Conservation (phyloP, 306 rosid species). For the Malus orientalis region DNA sequence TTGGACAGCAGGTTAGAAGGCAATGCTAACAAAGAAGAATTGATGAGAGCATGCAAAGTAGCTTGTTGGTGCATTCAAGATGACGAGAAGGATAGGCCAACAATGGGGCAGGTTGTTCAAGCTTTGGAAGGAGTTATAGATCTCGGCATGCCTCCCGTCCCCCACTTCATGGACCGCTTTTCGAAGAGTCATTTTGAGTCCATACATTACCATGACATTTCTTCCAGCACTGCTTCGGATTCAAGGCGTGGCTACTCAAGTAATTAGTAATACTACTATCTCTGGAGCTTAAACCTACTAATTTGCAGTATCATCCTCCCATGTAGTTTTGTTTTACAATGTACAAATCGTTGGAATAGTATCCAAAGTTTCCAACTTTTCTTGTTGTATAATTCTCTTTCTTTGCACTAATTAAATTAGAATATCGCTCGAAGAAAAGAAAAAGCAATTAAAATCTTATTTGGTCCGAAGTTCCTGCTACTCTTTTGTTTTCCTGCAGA, state of each 20-base stretch:
- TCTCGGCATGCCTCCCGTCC: slow-evolving; percentile 23
- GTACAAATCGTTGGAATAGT: background rate
- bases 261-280: background rate
- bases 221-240: background rate
- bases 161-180: slow-evolving; percentile 7
- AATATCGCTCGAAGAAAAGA: too few relatives aligned
- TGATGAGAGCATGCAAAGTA: slow-evolving; percentile 24
- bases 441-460: too few relatives aligned
- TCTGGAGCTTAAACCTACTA: background rate
- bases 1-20: slow-evolving; percentile 20
- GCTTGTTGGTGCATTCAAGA: slow-evolving; percentile 39
- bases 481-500: too few relatives aligned
- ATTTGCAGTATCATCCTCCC: background rate
- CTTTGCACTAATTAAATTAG: background rate
- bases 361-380: background rate
- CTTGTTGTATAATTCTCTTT: background rate
- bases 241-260: background rate
- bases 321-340: background rate
- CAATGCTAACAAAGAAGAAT: slow-evolving; percentile 15
- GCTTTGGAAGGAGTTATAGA: slow-evolving; percentile 20
- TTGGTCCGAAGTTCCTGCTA: background rate
- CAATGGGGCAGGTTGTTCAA: slow-evolving; percentile 27
- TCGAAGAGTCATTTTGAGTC: background rate
- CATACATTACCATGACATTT: background rate
- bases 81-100: slow-evolving; percentile 26